phyloP scores from a whole-genome alignment of 768 basidiomycete genomes.

The Lactifluus piperatus region DNA sequence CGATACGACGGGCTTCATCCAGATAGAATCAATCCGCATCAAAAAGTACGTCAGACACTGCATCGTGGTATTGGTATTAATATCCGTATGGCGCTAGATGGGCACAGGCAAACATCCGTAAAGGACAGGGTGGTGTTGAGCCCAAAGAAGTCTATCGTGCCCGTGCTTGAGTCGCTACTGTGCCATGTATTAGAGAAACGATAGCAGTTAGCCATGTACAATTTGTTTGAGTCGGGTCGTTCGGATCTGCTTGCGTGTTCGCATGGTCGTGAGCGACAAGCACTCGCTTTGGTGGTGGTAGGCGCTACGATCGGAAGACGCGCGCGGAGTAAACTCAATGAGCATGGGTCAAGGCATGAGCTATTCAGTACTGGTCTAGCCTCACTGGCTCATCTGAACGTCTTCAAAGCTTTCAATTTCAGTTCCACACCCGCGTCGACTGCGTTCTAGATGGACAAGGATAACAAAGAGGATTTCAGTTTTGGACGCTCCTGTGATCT shows the following conservation, averaged over 20 bases:
- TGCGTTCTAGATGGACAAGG: slow-evolving; percentile 40
- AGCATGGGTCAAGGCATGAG: no score
- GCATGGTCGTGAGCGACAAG: neutral
- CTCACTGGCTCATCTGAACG: neutral
- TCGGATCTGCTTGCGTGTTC: neutral
- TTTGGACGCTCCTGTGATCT: slow-evolving; percentile 88
- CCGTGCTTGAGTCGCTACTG: slow-evolving; percentile 30
- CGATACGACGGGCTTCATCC: slow-evolving; percentile 93
- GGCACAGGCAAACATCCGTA: slow-evolving; percentile 81
- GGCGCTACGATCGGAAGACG: no score
- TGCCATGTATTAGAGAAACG: neutral
- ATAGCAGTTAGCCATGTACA: neutral
- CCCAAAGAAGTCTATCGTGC: slow-evolving; percentile 74
- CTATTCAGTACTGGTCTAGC: neutral
- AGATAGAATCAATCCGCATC: slow-evolving; percentile 95
- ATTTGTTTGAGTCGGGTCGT: neutral
- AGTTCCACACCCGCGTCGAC: neutral
- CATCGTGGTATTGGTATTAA: slow-evolving; percentile 1
- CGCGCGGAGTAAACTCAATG: no score
- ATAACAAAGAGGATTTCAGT: slow-evolving; percentile 79
- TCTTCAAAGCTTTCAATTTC: neutral
- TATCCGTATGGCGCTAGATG: slow-evolving; percentile 40
- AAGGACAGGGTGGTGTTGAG: slow-evolving; percentile 71
- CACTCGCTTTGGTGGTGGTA: neutral
- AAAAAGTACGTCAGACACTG: slow-evolving; percentile 63